Conservation (phyloP, 768 basidiomycete genomes). For the Auriscalpium microsporum region DNA sequence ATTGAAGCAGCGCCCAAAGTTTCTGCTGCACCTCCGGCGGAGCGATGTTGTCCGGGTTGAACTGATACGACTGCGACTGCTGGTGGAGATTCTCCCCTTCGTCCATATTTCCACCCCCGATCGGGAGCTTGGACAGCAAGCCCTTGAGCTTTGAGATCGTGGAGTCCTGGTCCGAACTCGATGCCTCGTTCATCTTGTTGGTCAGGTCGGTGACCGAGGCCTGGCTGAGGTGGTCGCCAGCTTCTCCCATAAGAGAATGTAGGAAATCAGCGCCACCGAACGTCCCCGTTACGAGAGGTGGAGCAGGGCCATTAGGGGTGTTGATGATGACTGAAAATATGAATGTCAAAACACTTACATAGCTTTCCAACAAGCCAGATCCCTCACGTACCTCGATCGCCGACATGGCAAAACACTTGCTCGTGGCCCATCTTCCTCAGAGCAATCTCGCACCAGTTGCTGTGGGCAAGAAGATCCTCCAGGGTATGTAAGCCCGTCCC, state of each 20-base stretch:
- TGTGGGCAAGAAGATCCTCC: conserved; percentile 73
- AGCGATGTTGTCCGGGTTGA: conserved; percentile 53
- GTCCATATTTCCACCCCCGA: conserved; percentile 41
- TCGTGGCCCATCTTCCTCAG: conserved; percentile 60
- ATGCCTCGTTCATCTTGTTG: conserved; percentile 35
- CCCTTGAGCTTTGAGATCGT: conserved; percentile 30
- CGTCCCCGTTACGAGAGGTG: conserved; percentile 60
- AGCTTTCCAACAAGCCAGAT: not conserved
- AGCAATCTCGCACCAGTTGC: conserved; percentile 72
- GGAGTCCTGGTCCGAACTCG: conserved; percentile 25
- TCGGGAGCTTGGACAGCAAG: conserved; percentile 42
- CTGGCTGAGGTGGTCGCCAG: conserved; percentile 53
- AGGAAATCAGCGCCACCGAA: conserved; percentile 65
- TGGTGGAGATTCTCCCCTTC: conserved; percentile 49
- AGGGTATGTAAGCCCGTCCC: conserved; percentile 61
- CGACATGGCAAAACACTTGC: conserved; percentile 75
- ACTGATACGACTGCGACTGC: conserved; percentile 48
- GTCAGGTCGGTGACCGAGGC: conserved; percentile 53
- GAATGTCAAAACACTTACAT: not conserved
- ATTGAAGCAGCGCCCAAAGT: conserved; percentile 48
- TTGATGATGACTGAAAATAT: conserved; percentile 26
- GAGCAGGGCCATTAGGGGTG: conserved; percentile 46
- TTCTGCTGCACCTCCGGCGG: conserved; percentile 56
- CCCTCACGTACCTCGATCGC: conserved; percentile 38
- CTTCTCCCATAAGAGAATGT: conserved; percentile 56